These are phyloP conservation scores for Verticillium isaacii DNA, from an alignment of 2,329 filamentous ascomycete species.

Conservation along the genomic window DNA sequence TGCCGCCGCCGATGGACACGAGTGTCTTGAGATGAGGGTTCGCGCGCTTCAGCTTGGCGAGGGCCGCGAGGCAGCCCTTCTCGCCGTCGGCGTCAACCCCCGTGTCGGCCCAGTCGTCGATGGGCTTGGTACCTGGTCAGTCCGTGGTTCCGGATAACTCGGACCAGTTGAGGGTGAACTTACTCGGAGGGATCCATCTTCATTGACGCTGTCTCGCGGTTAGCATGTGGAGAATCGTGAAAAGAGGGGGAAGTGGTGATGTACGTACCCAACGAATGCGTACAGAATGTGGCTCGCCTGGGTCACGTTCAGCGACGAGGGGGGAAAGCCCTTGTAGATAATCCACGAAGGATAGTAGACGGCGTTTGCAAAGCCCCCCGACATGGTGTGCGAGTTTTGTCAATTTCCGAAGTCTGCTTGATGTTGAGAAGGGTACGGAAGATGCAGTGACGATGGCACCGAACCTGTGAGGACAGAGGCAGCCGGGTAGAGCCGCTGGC, in stretches of 20 bases:
- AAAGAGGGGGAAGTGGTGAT: not conserved
- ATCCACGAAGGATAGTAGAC: conserved; percentile 65
- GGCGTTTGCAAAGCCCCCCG: conserved; percentile 23
- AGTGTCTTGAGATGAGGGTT: conserved; percentile 54
- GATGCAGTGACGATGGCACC: not conserved
- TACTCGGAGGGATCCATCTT: conserved; percentile 35
- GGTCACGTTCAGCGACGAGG: conserved; percentile 49
- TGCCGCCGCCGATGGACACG: conserved; percentile 61
- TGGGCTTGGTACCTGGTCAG: conserved; percentile 20
- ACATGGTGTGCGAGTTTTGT: conserved; percentile 4
- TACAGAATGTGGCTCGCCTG: conserved; percentile 62
- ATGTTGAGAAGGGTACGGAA: not conserved
- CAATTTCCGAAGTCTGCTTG: not conserved
- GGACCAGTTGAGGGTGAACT: conserved; percentile 1
- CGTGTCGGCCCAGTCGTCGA: conserved; percentile 61
- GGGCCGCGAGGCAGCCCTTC: conserved; percentile 55
- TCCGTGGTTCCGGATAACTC: too few relatives aligned
- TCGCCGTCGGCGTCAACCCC: conserved; percentile 55
- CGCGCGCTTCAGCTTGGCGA: conserved; percentile 52
- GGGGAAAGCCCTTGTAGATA: conserved; percentile 56
- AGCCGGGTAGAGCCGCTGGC: not conserved
- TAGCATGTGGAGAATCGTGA: conserved; percentile 8
- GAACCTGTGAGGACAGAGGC: not conserved
- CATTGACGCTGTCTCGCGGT: conserved; percentile 22
- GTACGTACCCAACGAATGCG: conserved; percentile 49